Conservation (phyloP, 495 filamentous ascomycete genomes). For the Aspergillus ostianus region DNA sequence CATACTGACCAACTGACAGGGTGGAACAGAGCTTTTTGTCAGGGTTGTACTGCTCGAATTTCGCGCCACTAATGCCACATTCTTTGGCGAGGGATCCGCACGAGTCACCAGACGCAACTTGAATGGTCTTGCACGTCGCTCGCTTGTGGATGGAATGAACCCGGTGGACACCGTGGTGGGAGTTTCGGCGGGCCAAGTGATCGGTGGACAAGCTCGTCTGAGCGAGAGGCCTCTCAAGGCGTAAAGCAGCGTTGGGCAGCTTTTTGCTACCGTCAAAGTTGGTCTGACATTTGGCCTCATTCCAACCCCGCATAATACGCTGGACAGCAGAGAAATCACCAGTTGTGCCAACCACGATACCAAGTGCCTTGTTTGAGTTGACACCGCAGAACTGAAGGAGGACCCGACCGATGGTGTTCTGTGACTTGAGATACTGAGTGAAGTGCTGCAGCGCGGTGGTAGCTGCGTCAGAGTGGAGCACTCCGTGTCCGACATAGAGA, state of each 20-base stretch:
- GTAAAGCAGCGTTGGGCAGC: too few relatives aligned
- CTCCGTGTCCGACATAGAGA: not conserved
- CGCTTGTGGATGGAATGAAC: too few relatives aligned
- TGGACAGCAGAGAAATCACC: not conserved
- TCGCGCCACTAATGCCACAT: constrained; percentile 40
- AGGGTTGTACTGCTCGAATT: constrained; percentile 44
- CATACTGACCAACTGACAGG: constrained; percentile 32
- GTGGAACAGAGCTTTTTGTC: constrained; percentile 32
- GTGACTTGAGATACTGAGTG: not conserved
- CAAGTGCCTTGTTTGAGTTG: not conserved
- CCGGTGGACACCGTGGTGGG: too few relatives aligned
- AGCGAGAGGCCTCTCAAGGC: too few relatives aligned
- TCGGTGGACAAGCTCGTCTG: too few relatives aligned
- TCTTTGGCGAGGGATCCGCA: constrained; percentile 37
- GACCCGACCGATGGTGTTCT: not conserved
- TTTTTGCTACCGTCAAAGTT: too few relatives aligned
- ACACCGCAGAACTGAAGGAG: constrained; percentile 1
- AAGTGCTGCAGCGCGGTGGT: not conserved
- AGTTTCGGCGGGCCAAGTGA: too few relatives aligned
- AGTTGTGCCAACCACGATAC: not conserved
- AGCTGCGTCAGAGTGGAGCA: not conserved
- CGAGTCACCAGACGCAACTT: constrained; percentile 32
- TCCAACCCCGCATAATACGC: constrained; percentile 1
- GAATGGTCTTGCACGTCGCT: too few relatives aligned
- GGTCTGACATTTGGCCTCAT: too few relatives aligned